phyloP scores from a whole-genome alignment of 139 green algal species.

The Asterochloris erici region DNA sequence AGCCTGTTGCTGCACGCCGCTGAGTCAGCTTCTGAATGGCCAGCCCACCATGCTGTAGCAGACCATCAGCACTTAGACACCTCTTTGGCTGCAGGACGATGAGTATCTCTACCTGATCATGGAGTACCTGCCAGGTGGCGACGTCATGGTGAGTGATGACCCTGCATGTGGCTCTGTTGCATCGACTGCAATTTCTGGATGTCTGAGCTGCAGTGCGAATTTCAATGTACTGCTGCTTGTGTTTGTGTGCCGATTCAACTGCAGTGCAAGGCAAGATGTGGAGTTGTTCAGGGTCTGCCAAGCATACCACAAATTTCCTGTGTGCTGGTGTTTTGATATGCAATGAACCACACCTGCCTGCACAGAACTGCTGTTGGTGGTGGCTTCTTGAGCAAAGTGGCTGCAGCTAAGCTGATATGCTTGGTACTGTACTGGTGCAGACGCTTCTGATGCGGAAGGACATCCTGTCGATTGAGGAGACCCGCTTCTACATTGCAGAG shows the following conservation, averaged over 20 bases:
- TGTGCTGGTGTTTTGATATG: background rate
- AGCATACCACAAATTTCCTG: background rate
- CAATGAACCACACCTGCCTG: background rate
- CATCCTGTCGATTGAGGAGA: conserved; percentile 85
- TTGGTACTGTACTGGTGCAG: conserved; percentile 25
- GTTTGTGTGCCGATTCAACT: too few relatives aligned
- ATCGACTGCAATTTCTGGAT: too few relatives aligned
- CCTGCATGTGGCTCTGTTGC: too few relatives aligned
- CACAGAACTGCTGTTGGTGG: background rate
- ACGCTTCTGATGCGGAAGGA: conserved; percentile 98
- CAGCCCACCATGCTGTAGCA: background rate
- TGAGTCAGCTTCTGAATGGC: too few relatives aligned
- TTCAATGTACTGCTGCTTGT: too few relatives aligned
- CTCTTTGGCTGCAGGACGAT: conserved; percentile 67
- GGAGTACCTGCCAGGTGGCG: conserved; percentile 96
- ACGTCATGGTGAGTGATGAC: conserved; percentile 80
- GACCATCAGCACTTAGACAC: background rate
- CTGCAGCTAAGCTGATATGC: background rate
- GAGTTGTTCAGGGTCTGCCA: too few relatives aligned
- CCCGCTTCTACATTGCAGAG: conserved; percentile 87
- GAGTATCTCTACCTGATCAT: conserved; percentile 97
- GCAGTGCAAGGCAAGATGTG: too few relatives aligned
- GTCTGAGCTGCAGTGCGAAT: too few relatives aligned
- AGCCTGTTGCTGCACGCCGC: background rate
- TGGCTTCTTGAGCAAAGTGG: too few relatives aligned